Evolutionary conservation across 208 protist genomes (phyloP), one percentile per base, ranked within the genome.

Genomic region (Acanthamoeba triangularis): DNA sequence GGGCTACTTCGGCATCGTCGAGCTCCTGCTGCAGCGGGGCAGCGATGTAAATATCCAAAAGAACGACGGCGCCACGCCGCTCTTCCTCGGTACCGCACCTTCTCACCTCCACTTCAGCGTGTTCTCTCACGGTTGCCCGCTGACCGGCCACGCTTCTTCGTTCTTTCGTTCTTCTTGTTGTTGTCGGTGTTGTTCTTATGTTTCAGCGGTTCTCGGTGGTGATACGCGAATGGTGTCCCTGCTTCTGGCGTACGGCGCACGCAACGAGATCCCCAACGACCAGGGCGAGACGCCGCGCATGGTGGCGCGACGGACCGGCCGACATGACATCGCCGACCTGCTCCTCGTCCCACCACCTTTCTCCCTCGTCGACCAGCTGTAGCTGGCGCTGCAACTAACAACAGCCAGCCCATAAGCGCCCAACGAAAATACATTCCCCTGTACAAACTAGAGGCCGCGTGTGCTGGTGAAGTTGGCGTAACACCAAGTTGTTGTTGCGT

Each of bases 41-140:
- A 69, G 56, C 84, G 72, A 69, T 69, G 84, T 91, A 91, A 91
- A 91, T 69, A 63, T 30, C 33, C 59, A 63, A 41, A 91, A 72
- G 84, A 33, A 69, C 56, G 84, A 69, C 84, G 84, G 84, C 84
- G 49, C 59, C 56, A 91, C 84, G 0, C 30, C 84, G 18, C 84
- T 91, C 59, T 91, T 72, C 5, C 28, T 69, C 20, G 84, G 56
- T 91, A n/a, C 69, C 37, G 84, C 16, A 54, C 7, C 49, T 18
- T 14, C 47, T 56, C 44, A 14, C 30, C 67, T 13, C 3, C 1
- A 16, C 44, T 41, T 35, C 35, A 8, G 1, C 23, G 1, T 44
- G 35, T 44, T 41, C 63, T n/a, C 8, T 18, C 1, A 14, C 49
- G 49, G 13, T 0, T 18, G 13, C 13, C 0, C 49, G 49, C 6